These are phyloP conservation scores for Bertia moriformis DNA, from an alignment of 2,329 filamentous ascomycete species.

Conservation along the genomic window DNA sequence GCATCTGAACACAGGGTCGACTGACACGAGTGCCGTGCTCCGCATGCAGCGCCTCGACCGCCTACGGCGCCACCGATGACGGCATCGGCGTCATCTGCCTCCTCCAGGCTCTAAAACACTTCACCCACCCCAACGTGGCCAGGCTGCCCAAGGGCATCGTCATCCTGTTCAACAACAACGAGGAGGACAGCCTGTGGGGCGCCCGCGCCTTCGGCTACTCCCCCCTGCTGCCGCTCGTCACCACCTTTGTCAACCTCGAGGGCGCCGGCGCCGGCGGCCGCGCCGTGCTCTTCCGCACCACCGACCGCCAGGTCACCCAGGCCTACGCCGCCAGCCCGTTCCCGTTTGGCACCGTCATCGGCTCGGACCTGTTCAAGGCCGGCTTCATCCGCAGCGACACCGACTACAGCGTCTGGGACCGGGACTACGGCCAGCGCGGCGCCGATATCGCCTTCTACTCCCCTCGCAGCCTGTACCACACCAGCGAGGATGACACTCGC, in stretches of 20 bases:
- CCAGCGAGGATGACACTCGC: constrained; percentile 43
- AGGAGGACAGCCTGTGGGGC: constrained; percentile 42
- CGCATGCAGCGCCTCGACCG: background rate
- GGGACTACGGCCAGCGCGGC: constrained; percentile 43
- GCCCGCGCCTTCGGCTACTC: background rate
- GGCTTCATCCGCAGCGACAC: constrained; percentile 45
- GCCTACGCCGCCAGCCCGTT: constrained; percentile 36
- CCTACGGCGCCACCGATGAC: constrained; percentile 43
- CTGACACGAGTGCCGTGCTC: too few species aligned
- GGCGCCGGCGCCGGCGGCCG: constrained; percentile 53
- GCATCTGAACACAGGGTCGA: too few species aligned
- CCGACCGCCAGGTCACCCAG: constrained; percentile 48
- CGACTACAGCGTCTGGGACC: constrained; percentile 49
- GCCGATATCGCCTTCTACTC: constrained; percentile 55
- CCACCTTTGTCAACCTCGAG: constrained; percentile 46
- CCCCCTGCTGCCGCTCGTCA: background rate
- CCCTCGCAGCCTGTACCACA: constrained; percentile 50
- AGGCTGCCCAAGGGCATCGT: constrained; percentile 23
- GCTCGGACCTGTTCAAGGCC: constrained; percentile 48
- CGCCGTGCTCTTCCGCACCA: constrained; percentile 48
- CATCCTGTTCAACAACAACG: constrained; percentile 47
- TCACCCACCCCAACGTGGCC: constrained; percentile 24
- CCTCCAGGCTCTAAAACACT: constrained; percentile 50
- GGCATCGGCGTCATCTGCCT: constrained; percentile 51
- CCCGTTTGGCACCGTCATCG: constrained; percentile 50